Evolutionary conservation across 2,329 filamentous ascomycete genomes (phyloP).

Genomic region (Arthrobotrys conoides): DNA sequence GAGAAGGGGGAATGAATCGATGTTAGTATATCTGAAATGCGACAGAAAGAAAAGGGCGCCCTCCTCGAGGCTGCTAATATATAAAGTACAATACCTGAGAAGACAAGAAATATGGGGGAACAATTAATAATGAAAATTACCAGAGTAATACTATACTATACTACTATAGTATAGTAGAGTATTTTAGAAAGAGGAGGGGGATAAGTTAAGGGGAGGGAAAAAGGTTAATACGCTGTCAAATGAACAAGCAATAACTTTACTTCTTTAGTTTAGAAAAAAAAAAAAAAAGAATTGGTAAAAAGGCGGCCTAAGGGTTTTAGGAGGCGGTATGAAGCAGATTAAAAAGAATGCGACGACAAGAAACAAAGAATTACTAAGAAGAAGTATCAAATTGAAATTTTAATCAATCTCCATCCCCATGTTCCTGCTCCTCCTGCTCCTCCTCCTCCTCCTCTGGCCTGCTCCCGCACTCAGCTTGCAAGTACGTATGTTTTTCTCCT

Average conservation of each 20-base stretch:
- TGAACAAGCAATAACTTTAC: conserved; percentile 27
- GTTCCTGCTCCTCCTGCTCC: conserved; percentile 28
- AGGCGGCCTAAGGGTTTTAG: conserved; percentile 55
- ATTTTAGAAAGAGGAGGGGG: conserved; percentile 20
- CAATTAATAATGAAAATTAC: conserved; percentile 27
- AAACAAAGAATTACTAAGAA: conserved; percentile 55
- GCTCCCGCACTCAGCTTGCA: conserved; percentile 6
- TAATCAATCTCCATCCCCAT: conserved; percentile 57
- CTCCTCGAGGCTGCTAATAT: no score
- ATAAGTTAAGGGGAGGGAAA: conserved; percentile 8
- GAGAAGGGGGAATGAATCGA: conserved; percentile 30
- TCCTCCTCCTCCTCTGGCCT: conserved; percentile 25
- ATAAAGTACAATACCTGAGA: no score
- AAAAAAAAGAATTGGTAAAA: conserved; percentile 23
- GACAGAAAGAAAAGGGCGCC: conserved; percentile 32
- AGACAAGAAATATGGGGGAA: conserved; percentile 14
- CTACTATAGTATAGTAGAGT: conserved; percentile 8
- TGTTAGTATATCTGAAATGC: conserved; percentile 49
- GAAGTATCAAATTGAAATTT: conserved; percentile 59
- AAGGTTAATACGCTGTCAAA: conserved; percentile 13
- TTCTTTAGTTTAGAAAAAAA: conserved; percentile 35
- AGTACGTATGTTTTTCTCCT: conserved; percentile 40
- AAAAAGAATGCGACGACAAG: conserved; percentile 60
- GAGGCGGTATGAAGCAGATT: conserved; percentile 61
- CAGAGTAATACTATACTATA: conserved; percentile 24